A percentile compares a stretch with the other conserved stretches of the same genome.
Evolutionary conservation across 768 basidiomycete species (phyloP).

Genomic region (Serendipita indica): DNA sequence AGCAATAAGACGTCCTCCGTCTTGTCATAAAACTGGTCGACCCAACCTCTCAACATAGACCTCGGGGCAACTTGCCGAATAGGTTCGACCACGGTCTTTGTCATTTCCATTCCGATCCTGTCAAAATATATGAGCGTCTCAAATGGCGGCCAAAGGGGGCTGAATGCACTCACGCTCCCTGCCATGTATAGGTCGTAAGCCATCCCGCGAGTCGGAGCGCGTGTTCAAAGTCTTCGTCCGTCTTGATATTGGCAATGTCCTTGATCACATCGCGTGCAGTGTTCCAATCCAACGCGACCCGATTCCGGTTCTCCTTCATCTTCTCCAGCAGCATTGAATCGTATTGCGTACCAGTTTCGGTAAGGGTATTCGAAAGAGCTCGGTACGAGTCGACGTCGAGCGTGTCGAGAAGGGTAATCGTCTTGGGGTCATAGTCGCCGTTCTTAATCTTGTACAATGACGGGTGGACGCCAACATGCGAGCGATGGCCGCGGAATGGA

Average conservation of each 20-base stretch:
- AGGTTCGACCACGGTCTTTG: conserved; percentile 29
- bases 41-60: conserved; percentile 26
- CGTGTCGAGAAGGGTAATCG: conserved; percentile 26
- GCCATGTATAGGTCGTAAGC: conserved; percentile 29
- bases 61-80: conserved; percentile 25
- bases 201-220: conserved; percentile 28
- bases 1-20: conserved; percentile 28
- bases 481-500: conserved; percentile 17
- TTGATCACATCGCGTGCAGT: conserved; percentile 17
- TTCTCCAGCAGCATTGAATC: conserved; percentile 15
- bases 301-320: conserved; percentile 16
- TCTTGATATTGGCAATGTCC: conserved; percentile 15
- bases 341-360: conserved; percentile 16
- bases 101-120: conserved; percentile 31
- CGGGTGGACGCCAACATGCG: conserved; percentile 16
- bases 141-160: conserved; percentile 2
- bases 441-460: conserved; percentile 27
- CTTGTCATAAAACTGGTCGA: conserved; percentile 26
- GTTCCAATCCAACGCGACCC: conserved; percentile 20
- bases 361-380: conserved; percentile 16
- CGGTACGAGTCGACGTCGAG: conserved; percentile 18
- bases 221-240: conserved; percentile 22
- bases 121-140: neutral
- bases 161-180: conserved; percentile 25
- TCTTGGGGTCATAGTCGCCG: conserved; percentile 27